Conservation (phyloP, 2,329 filamentous ascomycete genomes). For the Thelonectria olida region DNA sequence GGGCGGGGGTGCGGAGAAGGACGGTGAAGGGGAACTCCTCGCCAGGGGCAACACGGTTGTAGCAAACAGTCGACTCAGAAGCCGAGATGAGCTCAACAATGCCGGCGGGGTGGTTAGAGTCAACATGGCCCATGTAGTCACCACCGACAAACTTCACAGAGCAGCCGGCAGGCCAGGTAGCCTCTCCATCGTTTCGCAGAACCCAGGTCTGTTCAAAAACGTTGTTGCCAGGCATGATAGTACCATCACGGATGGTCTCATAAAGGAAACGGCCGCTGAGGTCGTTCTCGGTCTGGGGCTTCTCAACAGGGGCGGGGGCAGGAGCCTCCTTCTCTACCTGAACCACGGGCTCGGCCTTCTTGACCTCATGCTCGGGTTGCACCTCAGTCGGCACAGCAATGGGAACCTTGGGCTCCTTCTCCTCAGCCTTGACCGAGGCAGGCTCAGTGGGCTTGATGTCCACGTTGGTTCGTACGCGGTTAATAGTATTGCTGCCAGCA, state of each 20-base stretch:
- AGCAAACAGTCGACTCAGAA: conserved; percentile 83
- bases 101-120: conserved; percentile 81
- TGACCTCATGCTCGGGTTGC: background rate
- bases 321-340: conserved; percentile 28
- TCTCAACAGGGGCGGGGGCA: background rate
- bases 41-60: conserved; percentile 74
- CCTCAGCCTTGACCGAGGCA: conserved; percentile 16
- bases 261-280: conserved; percentile 73
- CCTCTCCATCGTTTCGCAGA: conserved; percentile 82
- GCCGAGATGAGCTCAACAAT: conserved; percentile 80
- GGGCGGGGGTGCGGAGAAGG: conserved; percentile 80
- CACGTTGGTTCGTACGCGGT: conserved; percentile 74
- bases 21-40: conserved; percentile 85
- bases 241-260: conserved; percentile 84
- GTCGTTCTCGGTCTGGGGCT: conserved; percentile 40
- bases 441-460: conserved; percentile 72
- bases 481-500: conserved; percentile 57
- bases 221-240: conserved; percentile 72
- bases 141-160: conserved; percentile 91
- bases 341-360: conserved; percentile 39
- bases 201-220: conserved; percentile 93
- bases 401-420: background rate
- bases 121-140: conserved; percentile 94
- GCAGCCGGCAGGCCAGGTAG: conserved; percentile 87
- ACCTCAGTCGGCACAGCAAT: background rate